Base-by-base conservation (phyloP, 768 basidiomycete species). In the Butyriboletus loyo region DNA sequence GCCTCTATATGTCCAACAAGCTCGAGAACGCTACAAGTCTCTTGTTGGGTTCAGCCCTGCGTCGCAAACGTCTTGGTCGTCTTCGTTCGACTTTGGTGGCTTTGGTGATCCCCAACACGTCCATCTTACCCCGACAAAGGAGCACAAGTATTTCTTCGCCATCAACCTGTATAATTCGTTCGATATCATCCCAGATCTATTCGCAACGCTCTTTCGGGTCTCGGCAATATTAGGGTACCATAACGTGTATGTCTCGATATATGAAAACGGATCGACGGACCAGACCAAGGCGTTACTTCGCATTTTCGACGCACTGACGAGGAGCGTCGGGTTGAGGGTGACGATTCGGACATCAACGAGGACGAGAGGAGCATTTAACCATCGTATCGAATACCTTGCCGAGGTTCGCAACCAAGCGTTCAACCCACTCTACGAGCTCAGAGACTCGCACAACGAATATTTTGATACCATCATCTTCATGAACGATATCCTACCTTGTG, bases 101-200 rank as follows among this genome's bases (percentile, higher is more conserved):
- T 73, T 79, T 31, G 73, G 78, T 52, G 71, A 74, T 51, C 62
- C 69, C 24, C 72, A 75, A 39, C 71, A 72, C 49, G 69, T 64
- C 60, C 66, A 70, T 42, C 69, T 67, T 21, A 59, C 69, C 19
- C 68, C 76, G 25, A 66, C 78, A 11, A 78, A 77, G 64, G 82
- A 87, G 58, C 97, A 99, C 83, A 98, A 99, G 69, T 99, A 98
- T 70, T 98, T 92, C 73, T 97, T 99, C 72, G 96, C 93, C 54
- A 98, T 99, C 80, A 99, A 99, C 73, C 78, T 98, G 53, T 98
- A 98, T 80, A 99, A 99, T 77, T 98, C 95, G 13, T 99, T 98
- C 82, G 94, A 97, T 73, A 76, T 98, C 68, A 95, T 98, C 59
- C 95, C 97, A 17, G 97, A 99, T 73, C 81, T 98, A 32, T 98